Conservation (phyloP, 495 filamentous ascomycete genomes). For the Haplographium delicatum region DNA sequence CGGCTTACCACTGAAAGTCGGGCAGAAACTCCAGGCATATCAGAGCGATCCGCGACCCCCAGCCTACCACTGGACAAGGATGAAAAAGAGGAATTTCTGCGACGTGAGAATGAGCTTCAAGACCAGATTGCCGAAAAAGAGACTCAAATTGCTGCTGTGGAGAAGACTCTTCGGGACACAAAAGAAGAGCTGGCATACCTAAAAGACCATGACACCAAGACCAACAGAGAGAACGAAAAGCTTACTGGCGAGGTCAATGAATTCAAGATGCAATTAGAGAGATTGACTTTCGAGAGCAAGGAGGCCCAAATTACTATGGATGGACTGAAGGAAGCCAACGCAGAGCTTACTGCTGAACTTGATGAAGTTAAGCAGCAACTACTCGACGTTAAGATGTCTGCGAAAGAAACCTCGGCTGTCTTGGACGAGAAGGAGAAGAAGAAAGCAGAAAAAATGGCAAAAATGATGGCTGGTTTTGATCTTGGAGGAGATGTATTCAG, state of each 20-base stretch:
- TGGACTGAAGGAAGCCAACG: conserved; percentile 89
- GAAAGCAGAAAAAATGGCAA: conserved; percentile 97
- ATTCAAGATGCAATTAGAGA: conserved; percentile 91
- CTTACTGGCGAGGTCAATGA: conserved; percentile 81
- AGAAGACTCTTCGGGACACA: conserved; percentile 70
- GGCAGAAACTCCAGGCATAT: conserved; percentile 58
- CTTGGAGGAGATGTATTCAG: conserved; percentile 85
- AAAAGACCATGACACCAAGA: conserved; percentile 75
- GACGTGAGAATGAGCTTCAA: conserved; percentile 93
- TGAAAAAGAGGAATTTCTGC: conserved; percentile 91
- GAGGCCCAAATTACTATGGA: conserved; percentile 98
- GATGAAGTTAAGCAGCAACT: conserved; percentile 97
- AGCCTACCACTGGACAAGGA: conserved; percentile 89
- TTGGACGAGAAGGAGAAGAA: conserved; percentile 96
- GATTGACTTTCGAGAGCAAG: conserved; percentile 91
- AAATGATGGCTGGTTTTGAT: conserved; percentile 99
- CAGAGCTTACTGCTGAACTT: conserved; percentile 82
- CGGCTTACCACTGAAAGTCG: conserved; percentile 74
- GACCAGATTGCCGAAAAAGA: conserved; percentile 95
- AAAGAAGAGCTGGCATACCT: conserved; percentile 77
- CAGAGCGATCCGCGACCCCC: conserved; percentile 79
- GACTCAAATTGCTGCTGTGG: conserved; percentile 67
- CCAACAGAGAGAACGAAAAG: conserved; percentile 81
- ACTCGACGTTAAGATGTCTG: conserved; percentile 89
- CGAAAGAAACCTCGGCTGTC: conserved; percentile 82